Evolutionary conservation across 805 yeast species (phyloP), one percentile per base, ranked within the genome.

Genomic region (Cyberlindnera samutprakarnensis): DNA sequence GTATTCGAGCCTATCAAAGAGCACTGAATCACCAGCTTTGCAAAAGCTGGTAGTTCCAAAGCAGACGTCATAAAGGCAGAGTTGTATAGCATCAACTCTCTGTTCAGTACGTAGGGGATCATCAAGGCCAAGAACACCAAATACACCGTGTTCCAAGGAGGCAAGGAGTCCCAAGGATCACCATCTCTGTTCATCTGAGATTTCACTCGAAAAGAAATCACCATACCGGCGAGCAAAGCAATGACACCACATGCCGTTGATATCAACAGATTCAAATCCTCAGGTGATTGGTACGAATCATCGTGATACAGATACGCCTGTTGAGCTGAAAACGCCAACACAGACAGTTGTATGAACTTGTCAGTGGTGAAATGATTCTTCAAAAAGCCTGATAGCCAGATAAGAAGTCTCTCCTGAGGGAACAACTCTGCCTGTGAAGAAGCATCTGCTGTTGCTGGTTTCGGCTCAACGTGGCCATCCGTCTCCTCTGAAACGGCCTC

Each of bases 81-180:
- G 31, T 61, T 62, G 21, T 48, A 43, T 2, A 51, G 32, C 25
- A 57, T 28, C 7, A 50, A 27, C 6, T 47, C 39, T 16, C 26
- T 28, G 9, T 41, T 43, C 28, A 49, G 53, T 9, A 51, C 41
- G 12, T 56, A 39, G 4, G 58, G 44, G 7, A 58, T 19, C 44
- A 54, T 42, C 8, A 53, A 38, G 2, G 66, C 62, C 14, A 62
- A 26, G 37, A 50, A 59, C 5, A 58, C 33, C 24, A 57, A 24
- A 36, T 61, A 61, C 4, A 59, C 25, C 3, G 54, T 43, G 31
- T 61, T 60, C 50, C 59, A 62, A 11, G 48, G 45, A 1, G 61
- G 61, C 16, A 54, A 18, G 11, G 24, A 30, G 5, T 17, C 33
- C 7, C 20, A 35, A 16, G 27, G 25, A 14, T 28, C 40, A 6